These are phyloP conservation scores for slime mould (Dictyostelium discoideum) DNA, from an alignment of 78 protist genomes.

Conservation along the genomic window DNA sequence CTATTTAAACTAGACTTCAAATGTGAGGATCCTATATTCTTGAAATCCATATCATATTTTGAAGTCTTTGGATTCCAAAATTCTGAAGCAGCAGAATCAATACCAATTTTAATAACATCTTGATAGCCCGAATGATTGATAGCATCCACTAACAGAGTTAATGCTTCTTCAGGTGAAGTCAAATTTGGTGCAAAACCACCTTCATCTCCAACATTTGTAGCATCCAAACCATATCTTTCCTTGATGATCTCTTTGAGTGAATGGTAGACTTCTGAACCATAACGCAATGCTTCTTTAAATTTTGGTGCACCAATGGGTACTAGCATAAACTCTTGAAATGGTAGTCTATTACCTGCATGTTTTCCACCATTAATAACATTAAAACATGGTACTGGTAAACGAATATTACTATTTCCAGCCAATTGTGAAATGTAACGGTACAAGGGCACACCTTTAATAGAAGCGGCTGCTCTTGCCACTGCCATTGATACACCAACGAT, in stretches of 20 bases:
- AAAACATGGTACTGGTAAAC: slow-evolving; percentile 97
- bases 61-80: slow-evolving; percentile 85
- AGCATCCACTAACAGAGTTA: slow-evolving; percentile 92
- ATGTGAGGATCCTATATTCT: slow-evolving; percentile 25
- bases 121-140: slow-evolving; percentile 97
- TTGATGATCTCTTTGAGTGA: slow-evolving; percentile 91
- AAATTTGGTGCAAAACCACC: slow-evolving; percentile 99
- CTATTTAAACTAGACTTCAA: slow-evolving; percentile 14
- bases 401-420: slow-evolving; percentile 73
- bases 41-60: slow-evolving; percentile 97
- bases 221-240: slow-evolving; percentile 86
- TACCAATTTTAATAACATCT: slow-evolving; percentile 91
- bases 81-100: slow-evolving; percentile 98
- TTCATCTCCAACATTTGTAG: slow-evolving; percentile 99
- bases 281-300: slow-evolving; percentile 96
- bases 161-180: slow-evolving; percentile 92
- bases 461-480: slow-evolving; percentile 97
- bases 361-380: slow-evolving; percentile 99
- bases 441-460: slow-evolving; percentile 89
- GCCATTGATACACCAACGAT: slow-evolving; percentile 98
- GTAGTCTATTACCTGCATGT: slow-evolving; percentile 98
- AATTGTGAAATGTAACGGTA: slow-evolving; percentile 57
- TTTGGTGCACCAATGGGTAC: slow-evolving; percentile 93
- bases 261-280: slow-evolving; percentile 98
- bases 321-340: slow-evolving; percentile 98